Evolutionary conservation across 805 yeast species (phyloP).

Genomic region (Starmerella etchellsii): DNA sequence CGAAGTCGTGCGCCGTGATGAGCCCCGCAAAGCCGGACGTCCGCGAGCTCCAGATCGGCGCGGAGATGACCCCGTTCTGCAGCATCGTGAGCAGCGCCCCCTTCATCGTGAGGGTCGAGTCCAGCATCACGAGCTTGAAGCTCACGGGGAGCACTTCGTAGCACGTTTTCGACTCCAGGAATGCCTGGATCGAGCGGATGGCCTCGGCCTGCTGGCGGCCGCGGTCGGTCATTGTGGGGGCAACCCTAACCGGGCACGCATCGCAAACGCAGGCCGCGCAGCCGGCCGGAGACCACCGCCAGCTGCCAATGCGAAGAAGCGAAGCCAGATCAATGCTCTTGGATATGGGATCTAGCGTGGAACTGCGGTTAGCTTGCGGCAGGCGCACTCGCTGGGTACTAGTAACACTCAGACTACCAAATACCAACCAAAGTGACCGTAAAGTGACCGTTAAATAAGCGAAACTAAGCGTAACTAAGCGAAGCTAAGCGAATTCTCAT

Average conservation of each 20-base stretch:
- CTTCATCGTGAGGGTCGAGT: slow-evolving; percentile 78
- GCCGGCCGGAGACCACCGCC: no score
- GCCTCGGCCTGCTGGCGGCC: slow-evolving; percentile 45
- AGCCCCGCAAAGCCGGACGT: slow-evolving; percentile 88
- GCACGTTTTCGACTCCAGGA: slow-evolving; percentile 79
- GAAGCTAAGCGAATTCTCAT: no score
- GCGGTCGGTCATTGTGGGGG: background rate
- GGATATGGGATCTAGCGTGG: no score
- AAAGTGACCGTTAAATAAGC: no score
- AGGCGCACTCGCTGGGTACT: no score
- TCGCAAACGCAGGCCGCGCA: no score
- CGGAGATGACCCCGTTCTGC: slow-evolving; percentile 89
- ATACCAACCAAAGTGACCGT: no score
- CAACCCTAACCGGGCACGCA: background rate
- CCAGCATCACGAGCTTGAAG: slow-evolving; percentile 82
- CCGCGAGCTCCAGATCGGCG: slow-evolving; percentile 91
- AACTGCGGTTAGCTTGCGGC: no score
- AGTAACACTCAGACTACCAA: no score
- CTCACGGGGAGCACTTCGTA: slow-evolving; percentile 95
- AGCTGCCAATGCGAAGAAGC: no score
- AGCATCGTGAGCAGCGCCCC: slow-evolving; percentile 78
- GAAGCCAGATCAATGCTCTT: no score
- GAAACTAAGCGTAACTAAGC: no score
- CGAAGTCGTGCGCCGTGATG: slow-evolving; percentile 80
- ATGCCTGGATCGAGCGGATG: slow-evolving; percentile 66